phyloP scores from a whole-genome alignment of 192 early-diverging fungal genomes.

The Jimgerdemannia flammicorona region DNA sequence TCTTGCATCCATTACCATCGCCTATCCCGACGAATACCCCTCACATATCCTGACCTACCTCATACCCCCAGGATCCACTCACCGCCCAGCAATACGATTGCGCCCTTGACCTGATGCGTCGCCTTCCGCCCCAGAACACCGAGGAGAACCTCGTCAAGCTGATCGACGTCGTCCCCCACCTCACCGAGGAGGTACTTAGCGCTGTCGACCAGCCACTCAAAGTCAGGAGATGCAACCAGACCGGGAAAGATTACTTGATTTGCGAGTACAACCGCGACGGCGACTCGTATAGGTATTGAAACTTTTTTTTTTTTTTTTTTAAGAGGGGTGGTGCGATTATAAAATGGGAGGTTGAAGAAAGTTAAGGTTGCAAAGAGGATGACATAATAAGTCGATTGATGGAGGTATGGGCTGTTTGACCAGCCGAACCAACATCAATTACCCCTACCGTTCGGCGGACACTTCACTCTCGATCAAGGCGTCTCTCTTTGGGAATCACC shows the following conservation, averaged over 20 bases:
- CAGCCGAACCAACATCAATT: no score
- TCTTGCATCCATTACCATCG: background rate
- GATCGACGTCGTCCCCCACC: conserved; percentile 75
- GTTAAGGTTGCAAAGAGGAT: no score
- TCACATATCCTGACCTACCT: background rate
- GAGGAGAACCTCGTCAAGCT: conserved; percentile 85
- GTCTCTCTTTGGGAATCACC: background rate
- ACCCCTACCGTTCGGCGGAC: background rate
- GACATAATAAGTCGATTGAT: no score
- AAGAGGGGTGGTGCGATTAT: background rate
- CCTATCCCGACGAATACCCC: background rate
- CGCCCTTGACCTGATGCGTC: conserved; percentile 96
- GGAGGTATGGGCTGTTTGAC: no score
- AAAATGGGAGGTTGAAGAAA: no score
- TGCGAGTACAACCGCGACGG: conserved; percentile 98
- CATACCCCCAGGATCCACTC: background rate
- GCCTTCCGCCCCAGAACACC: conserved; percentile 89
- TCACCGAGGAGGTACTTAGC: conserved; percentile 88
- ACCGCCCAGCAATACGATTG: conserved; percentile 57
- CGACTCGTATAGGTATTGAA: conserved; percentile 76
- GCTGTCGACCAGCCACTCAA: conserved; percentile 92
- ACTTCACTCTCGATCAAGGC: background rate
- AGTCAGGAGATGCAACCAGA: conserved; percentile 59
- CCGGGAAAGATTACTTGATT: conserved; percentile 80
- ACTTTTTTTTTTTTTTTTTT: background rate